Evolutionary conservation across 2,329 filamentous ascomycete genomes (phyloP), one percentile per base, ranked within the genome.

Genomic region (Ophiostoma tasmaniense): DNA sequence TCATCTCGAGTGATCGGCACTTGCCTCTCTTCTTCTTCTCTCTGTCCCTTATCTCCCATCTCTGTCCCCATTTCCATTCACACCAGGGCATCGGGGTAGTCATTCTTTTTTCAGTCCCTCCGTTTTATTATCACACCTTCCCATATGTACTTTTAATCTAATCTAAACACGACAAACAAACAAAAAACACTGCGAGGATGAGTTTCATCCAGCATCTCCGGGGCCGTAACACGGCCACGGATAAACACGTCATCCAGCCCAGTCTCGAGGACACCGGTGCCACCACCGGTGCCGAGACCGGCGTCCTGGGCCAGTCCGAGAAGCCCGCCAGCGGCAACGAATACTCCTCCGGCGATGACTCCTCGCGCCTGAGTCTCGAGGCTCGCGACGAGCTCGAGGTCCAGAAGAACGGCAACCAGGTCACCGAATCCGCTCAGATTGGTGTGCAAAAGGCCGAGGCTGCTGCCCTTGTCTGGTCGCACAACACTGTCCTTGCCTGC

Each of bases 381-480:
- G 68, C 64, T 39, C 70, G 67, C 62, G 67, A 73, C 67, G 72
- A 73, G 66, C 59, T 67, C 25, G 72, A 73, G 66, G 61, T 73
- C 37, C 2, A 65, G 17, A 20, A 30, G 28, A 17, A 73, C 64
- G 70, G 65, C 67, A 14, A 69, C 59, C 3, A 39, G 13, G 37
- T 73, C 5, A 73, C 72, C 13, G 8, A 22, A 11, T 70, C 75
- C 66, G 77, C 77, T 10, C 81, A 83, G 74, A 75, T 76, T 10
- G 82, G 82, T 75, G 81, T 84, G 22, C 78, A 80, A 69, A 80
- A 80, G 67, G 79, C 83, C n/a, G 80, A 83, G 73, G 82, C 81
- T 17, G 78, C 79, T 10, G 80, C 82, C 35, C 80, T 79, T 61
- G 79, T 80, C 45, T 82, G 81, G 81, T 76, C 78, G 0, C 78